Evolutionary conservation across 805 yeast genomes (phyloP), one percentile per base, ranked within the genome.

Genomic region (Wickerhamomyces tratensis): DNA sequence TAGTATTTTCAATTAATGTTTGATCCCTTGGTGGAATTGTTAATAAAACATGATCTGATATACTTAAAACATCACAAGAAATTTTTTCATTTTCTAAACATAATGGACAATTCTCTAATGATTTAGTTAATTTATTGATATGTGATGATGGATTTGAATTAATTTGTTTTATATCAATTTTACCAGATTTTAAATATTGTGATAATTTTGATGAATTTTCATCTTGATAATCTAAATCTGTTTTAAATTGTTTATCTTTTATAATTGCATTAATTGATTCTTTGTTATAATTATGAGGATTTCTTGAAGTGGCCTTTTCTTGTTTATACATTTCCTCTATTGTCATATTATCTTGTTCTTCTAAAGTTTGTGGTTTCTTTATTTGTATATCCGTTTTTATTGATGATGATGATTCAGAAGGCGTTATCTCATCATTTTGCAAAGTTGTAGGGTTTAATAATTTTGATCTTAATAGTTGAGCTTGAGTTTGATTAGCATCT

Each of bases 191-290:
- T 10, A 60, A 47, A 14, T 62, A 45, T 14, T 49, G 41, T 0
- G 76, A 68, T 9, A 71, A 54, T 35, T 53, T 54, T 0, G 56
- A 55, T 1, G 73, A 66, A 36, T 62, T 59, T 7, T 69, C 74
- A 41, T 68, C 72, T 40, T 68, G 65, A 36, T 64, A 62, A 36
- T 72, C 76, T 37, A 65, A 43, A 40, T 69, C 72, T n/a, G 58
- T 53, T 14, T 57, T 54, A 48, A 56, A 72, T 14, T 51, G 57
- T 33, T 56, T 58, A 42, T 69, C 71, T 27, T 57, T 55, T 6
- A 63, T 56, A 30, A 73, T 69, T 31, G 57, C 51, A 25, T 58
- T 57, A 3, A 67, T 61, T 4, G 62, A 52, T 4, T 63, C 48
- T 36, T 44, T 47, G 20, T 20, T 20, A 20, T 20, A 20, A 20